A percentile compares a stretch with the other conserved stretches of the same genome.
These are phyloP conservation scores for Cordia subcordata DNA, from an alignment of 257 asterid genomes.

Conservation along the genomic window DNA sequence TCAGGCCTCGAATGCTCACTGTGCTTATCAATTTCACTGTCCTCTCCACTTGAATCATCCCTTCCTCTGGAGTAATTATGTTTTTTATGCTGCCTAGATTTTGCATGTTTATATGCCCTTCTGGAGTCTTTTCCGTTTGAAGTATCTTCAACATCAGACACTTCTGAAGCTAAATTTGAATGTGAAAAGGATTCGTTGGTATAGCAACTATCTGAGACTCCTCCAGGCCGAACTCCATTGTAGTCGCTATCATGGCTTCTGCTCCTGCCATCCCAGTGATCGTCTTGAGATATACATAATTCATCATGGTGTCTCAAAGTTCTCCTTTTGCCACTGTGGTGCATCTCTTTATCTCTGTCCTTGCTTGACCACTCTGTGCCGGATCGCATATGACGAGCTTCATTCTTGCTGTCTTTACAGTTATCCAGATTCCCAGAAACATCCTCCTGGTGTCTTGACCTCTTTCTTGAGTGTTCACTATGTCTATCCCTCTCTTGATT, in stretches of 20 bases:
- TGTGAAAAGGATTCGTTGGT: constrained; percentile 9
- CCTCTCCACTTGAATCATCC: constrained; percentile 15
- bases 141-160: constrained; percentile 12
- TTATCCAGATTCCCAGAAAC: constrained; percentile 11
- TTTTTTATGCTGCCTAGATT: constrained; percentile 8
- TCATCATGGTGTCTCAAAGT: constrained; percentile 12
- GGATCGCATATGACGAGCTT: constrained; percentile 19
- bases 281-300: constrained; percentile 30
- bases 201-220: constrained; percentile 12
- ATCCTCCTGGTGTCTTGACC: constrained; percentile 22
- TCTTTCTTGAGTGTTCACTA: constrained; percentile 21
- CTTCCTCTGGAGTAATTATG: constrained; percentile 16
- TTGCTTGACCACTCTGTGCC: constrained; percentile 18
- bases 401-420: constrained; percentile 4
- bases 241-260: constrained; percentile 20
- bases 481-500: constrained; percentile 14
- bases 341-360: constrained; percentile 1
- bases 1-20: neutral
- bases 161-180: constrained; percentile 14
- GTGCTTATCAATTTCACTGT: constrained; percentile 11
- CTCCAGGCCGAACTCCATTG: constrained; percentile 26
- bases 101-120: constrained; percentile 26
- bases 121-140: neutral
- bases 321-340: constrained; percentile 7
- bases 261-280: constrained; percentile 26